Evolutionary conservation across 306 rosid genomes (phyloP).

Genomic region (Corylus americana): DNA sequence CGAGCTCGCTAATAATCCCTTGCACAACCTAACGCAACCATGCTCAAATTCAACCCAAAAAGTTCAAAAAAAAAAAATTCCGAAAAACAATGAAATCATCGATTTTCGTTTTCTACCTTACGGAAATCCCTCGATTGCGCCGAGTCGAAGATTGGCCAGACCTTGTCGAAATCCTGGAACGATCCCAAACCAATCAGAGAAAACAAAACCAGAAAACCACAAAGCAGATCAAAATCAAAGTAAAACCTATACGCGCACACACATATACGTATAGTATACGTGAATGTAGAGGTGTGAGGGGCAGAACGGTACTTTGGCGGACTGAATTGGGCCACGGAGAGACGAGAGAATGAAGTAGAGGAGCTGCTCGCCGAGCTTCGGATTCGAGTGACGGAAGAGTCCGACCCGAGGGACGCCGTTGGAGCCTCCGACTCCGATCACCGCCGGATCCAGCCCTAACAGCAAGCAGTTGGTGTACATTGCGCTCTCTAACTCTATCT

Average conservation of each 20-base stretch:
- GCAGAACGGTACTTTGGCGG: slow-evolving; percentile 62
- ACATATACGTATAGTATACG: background rate
- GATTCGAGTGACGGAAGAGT: slow-evolving; percentile 95
- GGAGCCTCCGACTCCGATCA: slow-evolving; percentile 86
- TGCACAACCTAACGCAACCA: slow-evolving; percentile 73
- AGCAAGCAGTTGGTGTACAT: slow-evolving; percentile 97
- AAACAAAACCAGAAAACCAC: background rate
- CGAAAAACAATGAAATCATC: background rate
- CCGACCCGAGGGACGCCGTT: slow-evolving; percentile 88
- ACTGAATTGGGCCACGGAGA: slow-evolving; percentile 91
- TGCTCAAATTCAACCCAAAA: slow-evolving; percentile 17
- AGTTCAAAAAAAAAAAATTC: background rate
- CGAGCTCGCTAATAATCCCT: slow-evolving; percentile 95
- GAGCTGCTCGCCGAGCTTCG: slow-evolving; percentile 96
- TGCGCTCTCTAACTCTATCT: slow-evolving; percentile 97
- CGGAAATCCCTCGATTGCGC: slow-evolving; percentile 96
- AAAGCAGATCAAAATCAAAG: slow-evolving; percentile 28
- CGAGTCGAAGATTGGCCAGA: slow-evolving; percentile 98
- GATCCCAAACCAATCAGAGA: background rate
- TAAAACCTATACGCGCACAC: background rate
- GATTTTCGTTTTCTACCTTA: slow-evolving; percentile 51
- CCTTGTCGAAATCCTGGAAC: slow-evolving; percentile 94
- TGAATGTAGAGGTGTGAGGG: background rate
- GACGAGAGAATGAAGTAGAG: slow-evolving; percentile 93
- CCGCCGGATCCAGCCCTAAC: slow-evolving; percentile 93